Evolutionary conservation across 2,329 filamentous ascomycete species (phyloP), one percentile per base, ranked within the genome.

Genomic region (Bipolaris oryzae): DNA sequence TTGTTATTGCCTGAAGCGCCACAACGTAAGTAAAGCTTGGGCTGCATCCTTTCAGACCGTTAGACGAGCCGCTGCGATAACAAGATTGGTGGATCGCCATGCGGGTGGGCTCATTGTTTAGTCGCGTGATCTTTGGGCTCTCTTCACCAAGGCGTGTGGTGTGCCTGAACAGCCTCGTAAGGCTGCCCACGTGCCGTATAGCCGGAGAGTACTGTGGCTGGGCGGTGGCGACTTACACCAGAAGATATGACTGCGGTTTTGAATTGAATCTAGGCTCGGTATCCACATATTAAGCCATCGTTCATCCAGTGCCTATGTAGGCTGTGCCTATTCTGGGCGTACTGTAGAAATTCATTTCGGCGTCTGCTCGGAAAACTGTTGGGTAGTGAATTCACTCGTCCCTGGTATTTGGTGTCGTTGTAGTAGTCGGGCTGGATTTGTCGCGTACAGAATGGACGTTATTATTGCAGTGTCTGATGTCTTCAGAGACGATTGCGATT

Each of bases 121-220:
- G 21, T 43, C 53, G 42, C 53, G 43, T 56, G 53, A 56, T 34
- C 23, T 43, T 34, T 38, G n/a, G 21, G 15, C 15, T 16, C 9
- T 7, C 7, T 25, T 48, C 13, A 18, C 18, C n/a, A 5, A 23
- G 28, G 20, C 7, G 11, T 15, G 20, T 7, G 13, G 11, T 31
- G 35, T 31, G 18, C 10, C n/a, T 25, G 10, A 15, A 44, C 20
- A 43, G 49, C 49, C 49, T 44, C 23, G 28, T 31, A 13, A 51
- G 49, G 49, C 49, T 51, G 20, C 31, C 20, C 20, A 50, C 28
- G 21, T 37, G 39, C 49, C 49, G 39, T 16, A 25, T 51, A 51
- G 31, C 49, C 39, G 49, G 25, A 25, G 31, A n/a, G 13, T 5
- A 9, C 25, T 23, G 28, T 33, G 20, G 20, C 45, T 38, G 34